Percentiles rank a stretch among this genome's conserved stretches.
phyloP scores from a whole-genome alignment of 2,329 filamentous ascomycete species.

The Colletotrichum lentis region DNA sequence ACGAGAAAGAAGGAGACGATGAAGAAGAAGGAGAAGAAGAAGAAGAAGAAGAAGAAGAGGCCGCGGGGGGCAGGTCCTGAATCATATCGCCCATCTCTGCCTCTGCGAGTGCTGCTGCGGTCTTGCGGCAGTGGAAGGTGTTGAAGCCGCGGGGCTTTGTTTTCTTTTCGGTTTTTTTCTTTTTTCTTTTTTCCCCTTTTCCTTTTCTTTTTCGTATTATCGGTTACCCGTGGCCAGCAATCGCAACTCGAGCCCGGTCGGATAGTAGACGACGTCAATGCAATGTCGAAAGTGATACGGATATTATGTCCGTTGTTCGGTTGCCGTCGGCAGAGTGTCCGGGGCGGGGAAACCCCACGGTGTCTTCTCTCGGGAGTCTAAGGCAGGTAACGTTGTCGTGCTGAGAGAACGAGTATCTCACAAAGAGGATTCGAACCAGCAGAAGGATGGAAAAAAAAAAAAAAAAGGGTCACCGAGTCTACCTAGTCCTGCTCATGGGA shows the following conservation, averaged over 20 bases:
- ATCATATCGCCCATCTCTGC: conserved; percentile 35
- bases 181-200: too few species aligned
- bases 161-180: too few species aligned
- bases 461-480: neutral
- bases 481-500: neutral
- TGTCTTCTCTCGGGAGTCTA: neutral
- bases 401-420: neutral
- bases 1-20: neutral
- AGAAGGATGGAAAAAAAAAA: too few species aligned
- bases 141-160: neutral
- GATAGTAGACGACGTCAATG: neutral
- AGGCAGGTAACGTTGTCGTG: neutral
- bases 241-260: neutral
- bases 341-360: neutral
- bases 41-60: conserved; percentile 8
- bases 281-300: neutral
- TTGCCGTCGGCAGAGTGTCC: conserved; percentile 13
- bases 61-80: conserved; percentile 21
- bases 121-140: too few species aligned
- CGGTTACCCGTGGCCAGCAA: neutral
- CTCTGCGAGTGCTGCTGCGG: neutral
- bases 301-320: conserved; percentile 1
- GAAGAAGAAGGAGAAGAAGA: neutral
- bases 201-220: too few species aligned
- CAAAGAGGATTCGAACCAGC: neutral